phyloP scores from a whole-genome alignment of 768 basidiomycete genomes.

The Stropharia rugosoannulata region DNA sequence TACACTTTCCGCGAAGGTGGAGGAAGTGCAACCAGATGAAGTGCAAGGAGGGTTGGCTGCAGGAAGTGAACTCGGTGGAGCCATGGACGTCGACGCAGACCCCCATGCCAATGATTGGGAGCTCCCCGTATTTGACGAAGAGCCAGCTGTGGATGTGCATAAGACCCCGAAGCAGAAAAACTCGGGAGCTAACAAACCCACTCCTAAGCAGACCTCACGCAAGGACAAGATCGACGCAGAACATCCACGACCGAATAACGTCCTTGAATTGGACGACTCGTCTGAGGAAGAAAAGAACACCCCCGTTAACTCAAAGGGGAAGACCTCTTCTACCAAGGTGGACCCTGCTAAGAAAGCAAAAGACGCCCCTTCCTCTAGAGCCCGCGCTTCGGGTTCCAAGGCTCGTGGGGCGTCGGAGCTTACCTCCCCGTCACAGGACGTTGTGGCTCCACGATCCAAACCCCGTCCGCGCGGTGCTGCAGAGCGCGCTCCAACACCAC shows the following conservation, averaged over 20 bases:
- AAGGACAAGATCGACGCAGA: background rate
- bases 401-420: background rate
- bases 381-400: background rate
- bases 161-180: background rate
- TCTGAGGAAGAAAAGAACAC: background rate
- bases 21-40: background rate
- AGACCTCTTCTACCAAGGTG: background rate
- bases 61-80: background rate
- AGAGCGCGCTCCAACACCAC: background rate
- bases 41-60: background rate
- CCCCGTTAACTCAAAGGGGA: background rate
- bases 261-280: conserved; percentile 1
- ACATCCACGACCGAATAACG: too few species aligned
- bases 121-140: conserved; percentile 3
- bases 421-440: background rate
- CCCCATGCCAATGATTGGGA: conserved; percentile 9
- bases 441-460: background rate
- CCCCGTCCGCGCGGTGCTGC: background rate
- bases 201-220: background rate
- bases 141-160: background rate
- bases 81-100: background rate
- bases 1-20: background rate
- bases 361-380: background rate
- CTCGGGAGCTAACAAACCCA: background rate
- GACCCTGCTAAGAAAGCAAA: background rate